Evolutionary conservation across 2,329 filamentous ascomycete genomes (phyloP), one percentile per base, ranked within the genome.

Genomic region (Trichophyton simii): DNA sequence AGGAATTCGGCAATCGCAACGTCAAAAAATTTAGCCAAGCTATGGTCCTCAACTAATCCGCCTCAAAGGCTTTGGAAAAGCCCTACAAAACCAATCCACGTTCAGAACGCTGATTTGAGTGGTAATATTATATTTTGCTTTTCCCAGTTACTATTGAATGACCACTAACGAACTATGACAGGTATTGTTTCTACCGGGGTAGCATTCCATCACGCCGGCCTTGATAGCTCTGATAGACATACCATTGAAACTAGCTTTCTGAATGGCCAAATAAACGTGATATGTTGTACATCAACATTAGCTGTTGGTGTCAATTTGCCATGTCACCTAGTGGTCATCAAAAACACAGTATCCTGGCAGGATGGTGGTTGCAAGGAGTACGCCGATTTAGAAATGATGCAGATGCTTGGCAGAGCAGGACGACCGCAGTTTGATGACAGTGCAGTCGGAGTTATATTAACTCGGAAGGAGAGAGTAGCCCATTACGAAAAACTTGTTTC

Each of bases 341-440:
- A 95, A 71, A 88, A 88, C 22, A 95, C 89, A 0, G 80, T 85
- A 2, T 78, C 80, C 0, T 91, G 84, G 72, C 82, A 83, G 61
- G 81, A 84, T 61, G 78, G 74, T 36, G 73, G 79, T 5, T 79
- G 82, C 42, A 82, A 84, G 61, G 88, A 94, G 70, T 91, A 90
- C 66, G 85, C 88, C 0, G 89, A 94, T 69, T 77, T 95, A 3
- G 89, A 95, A 66, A 82, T 92, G 64, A 92, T 92, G 86, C 89
- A 95, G 68, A 95, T 95, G 89, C 81, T 95, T 57, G 89, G 89
- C 5, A 84, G 89, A 65, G 89, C 89, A 58, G 89, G 90, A 0
- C 80, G 89, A 20, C 89, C 90, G 4, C 90, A 95, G 68, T 95
- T 91, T 64, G 90, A 92, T 67, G 80, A 83, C 58, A 88, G 77